phyloP scores from a whole-genome alignment of 2,329 filamentous ascomycete species.

The Epichloe hybrida region DNA sequence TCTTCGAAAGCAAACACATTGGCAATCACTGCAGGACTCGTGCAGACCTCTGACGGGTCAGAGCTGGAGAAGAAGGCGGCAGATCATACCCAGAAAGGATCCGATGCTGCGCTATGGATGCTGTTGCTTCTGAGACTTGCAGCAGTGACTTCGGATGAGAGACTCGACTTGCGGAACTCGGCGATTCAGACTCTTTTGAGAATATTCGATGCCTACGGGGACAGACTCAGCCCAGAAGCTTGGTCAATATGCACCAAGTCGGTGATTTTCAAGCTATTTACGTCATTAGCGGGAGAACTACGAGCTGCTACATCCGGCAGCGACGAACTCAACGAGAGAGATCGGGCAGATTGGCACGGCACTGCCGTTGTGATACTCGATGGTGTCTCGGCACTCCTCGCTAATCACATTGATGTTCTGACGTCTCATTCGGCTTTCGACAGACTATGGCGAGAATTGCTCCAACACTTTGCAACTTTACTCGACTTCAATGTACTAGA shows the following conservation, averaged over 20 bases:
- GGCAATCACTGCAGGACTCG: constrained; percentile 42
- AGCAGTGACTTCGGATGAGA: constrained; percentile 55
- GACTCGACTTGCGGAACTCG: constrained; percentile 68
- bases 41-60: constrained; percentile 32
- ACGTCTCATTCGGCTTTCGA: constrained; percentile 53
- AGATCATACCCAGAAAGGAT: constrained; percentile 43
- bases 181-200: constrained; percentile 82
- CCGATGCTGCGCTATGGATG: constrained; percentile 66
- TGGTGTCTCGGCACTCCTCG: constrained; percentile 59
- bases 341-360: constrained; percentile 51
- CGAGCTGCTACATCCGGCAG: constrained; percentile 22
- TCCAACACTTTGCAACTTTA: constrained; percentile 53
- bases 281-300: constrained; percentile 50
- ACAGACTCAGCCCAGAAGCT: constrained; percentile 60
- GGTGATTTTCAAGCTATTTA: constrained; percentile 66
- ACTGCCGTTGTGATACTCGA: constrained; percentile 62
- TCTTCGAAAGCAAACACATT: constrained; percentile 45
- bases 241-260: constrained; percentile 75
- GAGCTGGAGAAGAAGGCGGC: constrained; percentile 47
- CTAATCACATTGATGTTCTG: constrained; percentile 63
- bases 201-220: constrained; percentile 85
- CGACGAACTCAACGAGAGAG: constrained; percentile 26
- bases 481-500: constrained; percentile 52
- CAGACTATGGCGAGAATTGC: constrained; percentile 60
- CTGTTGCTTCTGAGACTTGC: constrained; percentile 59